Evolutionary conservation across 495 filamentous ascomycete species (phyloP).

Genomic region (Diplogelasinospora grovesii): DNA sequence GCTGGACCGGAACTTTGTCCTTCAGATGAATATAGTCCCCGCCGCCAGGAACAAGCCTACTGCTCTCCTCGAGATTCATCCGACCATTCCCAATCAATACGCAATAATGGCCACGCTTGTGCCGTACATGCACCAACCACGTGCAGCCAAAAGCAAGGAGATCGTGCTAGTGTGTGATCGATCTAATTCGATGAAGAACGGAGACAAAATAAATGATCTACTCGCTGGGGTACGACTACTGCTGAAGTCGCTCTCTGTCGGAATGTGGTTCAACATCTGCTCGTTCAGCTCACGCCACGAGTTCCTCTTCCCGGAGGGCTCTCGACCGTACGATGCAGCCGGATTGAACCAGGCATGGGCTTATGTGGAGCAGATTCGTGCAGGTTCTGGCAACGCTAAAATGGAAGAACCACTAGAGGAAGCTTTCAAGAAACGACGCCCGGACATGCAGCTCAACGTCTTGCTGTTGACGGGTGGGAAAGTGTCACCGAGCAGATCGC

Average conservation of each 20-base stretch:
- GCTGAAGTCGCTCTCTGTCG: constrained; percentile 61
- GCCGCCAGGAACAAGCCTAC: constrained; percentile 49
- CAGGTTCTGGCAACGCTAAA: constrained; percentile 63
- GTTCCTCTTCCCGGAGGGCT: constrained; percentile 52
- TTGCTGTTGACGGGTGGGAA: constrained; percentile 69
- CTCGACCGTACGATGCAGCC: constrained; percentile 45
- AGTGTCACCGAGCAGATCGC: constrained; percentile 47
- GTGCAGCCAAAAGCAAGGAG: constrained; percentile 49
- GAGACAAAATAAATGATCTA: constrained; percentile 46
- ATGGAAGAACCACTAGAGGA: constrained; percentile 50
- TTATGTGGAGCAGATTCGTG: constrained; percentile 42
- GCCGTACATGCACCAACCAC: constrained; percentile 54
- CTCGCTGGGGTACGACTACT: constrained; percentile 57
- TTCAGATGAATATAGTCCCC: constrained; percentile 51
- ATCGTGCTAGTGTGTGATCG: constrained; percentile 67
- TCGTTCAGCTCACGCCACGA: constrained; percentile 52
- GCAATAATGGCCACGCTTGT: constrained; percentile 64
- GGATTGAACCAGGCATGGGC: constrained; percentile 45
- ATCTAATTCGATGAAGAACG: constrained; percentile 54
- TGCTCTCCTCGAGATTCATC: constrained; percentile 58
- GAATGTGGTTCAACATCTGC: constrained; percentile 68
- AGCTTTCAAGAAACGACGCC: constrained; percentile 43
- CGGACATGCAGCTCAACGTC: constrained; percentile 52
- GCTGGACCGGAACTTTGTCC: constrained; percentile 46
- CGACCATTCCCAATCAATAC: constrained; percentile 50